phyloP scores from a whole-genome alignment of 352 stramenopile genomes.

The Pythium myriotylum region DNA sequence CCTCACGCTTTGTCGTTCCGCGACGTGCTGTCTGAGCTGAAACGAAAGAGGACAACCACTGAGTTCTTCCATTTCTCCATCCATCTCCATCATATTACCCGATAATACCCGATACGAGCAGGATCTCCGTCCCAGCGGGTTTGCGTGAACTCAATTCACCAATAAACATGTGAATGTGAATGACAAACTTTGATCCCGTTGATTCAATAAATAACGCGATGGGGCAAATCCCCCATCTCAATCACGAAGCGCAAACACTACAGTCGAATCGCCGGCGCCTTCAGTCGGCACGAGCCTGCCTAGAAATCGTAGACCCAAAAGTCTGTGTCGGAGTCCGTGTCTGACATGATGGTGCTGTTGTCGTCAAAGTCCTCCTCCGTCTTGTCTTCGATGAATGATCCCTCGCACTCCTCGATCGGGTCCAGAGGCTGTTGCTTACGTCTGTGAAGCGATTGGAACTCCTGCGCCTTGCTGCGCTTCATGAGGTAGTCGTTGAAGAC shows the following conservation, averaged over 20 bases:
- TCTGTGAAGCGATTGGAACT: slow-evolving; percentile 21
- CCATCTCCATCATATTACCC: too few relatives aligned
- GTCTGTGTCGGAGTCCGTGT: slow-evolving; percentile 27
- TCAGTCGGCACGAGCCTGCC: slow-evolving; percentile 6
- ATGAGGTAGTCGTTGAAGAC: slow-evolving; percentile 56
- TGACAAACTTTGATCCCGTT: background rate
- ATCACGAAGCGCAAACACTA: background rate
- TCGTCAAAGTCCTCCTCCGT: slow-evolving; percentile 2
- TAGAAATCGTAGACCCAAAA: slow-evolving; percentile 27
- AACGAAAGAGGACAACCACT: too few relatives aligned
- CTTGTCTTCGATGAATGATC: slow-evolving; percentile 9
- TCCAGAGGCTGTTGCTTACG: slow-evolving; percentile 17
- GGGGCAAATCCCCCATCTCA: slow-evolving; percentile 1
- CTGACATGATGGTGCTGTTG: slow-evolving; percentile 16
- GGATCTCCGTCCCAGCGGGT: too few relatives aligned
- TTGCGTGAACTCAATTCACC: background rate
- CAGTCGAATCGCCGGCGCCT: slow-evolving; percentile 17
- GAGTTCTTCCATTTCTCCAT: too few relatives aligned
- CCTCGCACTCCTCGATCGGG: slow-evolving; percentile 20
- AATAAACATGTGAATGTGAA: background rate
- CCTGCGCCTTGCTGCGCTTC: slow-evolving; percentile 11
- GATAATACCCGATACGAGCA: too few relatives aligned
- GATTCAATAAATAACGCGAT: background rate
- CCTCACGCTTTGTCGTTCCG: too few relatives aligned
- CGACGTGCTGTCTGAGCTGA: too few relatives aligned